A percentile compares a stretch with the other conserved stretches of the same genome.
Evolutionary conservation across 2,329 filamentous ascomycete species (phyloP).

Genomic region (Macroventuria anomochaeta): DNA sequence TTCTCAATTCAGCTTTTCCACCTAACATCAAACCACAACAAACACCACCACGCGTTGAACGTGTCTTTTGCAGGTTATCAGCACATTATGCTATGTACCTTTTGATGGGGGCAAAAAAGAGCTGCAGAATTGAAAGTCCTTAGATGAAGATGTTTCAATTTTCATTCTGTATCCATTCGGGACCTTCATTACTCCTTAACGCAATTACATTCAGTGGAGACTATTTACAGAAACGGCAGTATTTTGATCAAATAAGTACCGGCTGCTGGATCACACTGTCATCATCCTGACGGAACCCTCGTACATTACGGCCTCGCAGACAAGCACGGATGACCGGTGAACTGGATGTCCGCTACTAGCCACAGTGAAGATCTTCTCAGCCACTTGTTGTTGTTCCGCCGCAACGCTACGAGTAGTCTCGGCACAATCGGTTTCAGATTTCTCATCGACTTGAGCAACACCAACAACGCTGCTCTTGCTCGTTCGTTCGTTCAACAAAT

Average conservation of each 20-base stretch:
- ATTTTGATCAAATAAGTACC: too few relatives aligned
- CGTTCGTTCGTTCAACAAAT: neutral
- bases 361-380: neutral
- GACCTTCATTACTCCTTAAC: too few relatives aligned
- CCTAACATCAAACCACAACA: neutral
- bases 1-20: neutral
- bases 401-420: constrained; percentile 1
- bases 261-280: neutral
- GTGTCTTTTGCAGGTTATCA: too few relatives aligned
- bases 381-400: neutral
- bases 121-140: too few relatives aligned
- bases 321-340: neutral
- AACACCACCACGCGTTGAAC: neutral
- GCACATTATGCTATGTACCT: too few relatives aligned
- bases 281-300: neutral
- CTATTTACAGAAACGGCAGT: too few relatives aligned
- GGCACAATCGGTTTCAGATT: neutral
- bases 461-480: neutral
- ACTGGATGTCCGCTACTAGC: neutral
- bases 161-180: too few relatives aligned
- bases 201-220: too few relatives aligned
- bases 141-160: too few relatives aligned
- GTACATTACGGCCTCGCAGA: neutral
- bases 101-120: too few relatives aligned
- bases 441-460: neutral